A percentile compares a stretch with the other conserved stretches of the same genome.
phyloP scores from a whole-genome alignment of 2,329 filamentous ascomycete genomes.

The Cladophialophora yegresii region DNA sequence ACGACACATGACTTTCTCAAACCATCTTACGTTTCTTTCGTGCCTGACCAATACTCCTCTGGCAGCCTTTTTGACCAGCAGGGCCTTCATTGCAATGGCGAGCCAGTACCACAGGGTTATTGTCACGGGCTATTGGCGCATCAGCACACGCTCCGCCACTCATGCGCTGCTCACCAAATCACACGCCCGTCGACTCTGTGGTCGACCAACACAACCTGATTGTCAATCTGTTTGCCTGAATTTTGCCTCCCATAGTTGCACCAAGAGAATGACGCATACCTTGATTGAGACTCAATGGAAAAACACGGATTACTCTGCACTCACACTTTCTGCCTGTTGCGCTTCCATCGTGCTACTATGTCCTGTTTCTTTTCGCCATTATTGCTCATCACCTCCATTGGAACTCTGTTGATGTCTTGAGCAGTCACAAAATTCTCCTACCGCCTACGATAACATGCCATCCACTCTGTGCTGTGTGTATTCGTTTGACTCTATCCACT shows the following conservation, averaged over 20 bases:
- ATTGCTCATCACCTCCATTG: neutral
- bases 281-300: conserved; percentile 2
- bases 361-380: neutral
- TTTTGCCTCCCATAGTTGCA: conserved; percentile 24
- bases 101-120: neutral
- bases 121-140: neutral
- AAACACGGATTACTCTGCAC: conserved; percentile 11
- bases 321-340: conserved; percentile 13
- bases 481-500: neutral
- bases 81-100: neutral
- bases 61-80: neutral
- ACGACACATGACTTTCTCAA: neutral
- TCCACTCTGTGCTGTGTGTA: neutral
- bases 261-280: conserved; percentile 21
- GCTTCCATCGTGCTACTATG: neutral
- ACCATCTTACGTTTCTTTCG: neutral
- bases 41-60: neutral
- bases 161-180: conserved; percentile 21
- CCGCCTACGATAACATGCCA: neutral
- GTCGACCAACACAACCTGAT: conserved; percentile 9
- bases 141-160: conserved; percentile 5
- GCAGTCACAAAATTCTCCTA: neutral
- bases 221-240: conserved; percentile 26
- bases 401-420: neutral
- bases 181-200: conserved; percentile 3